Percentiles rank a stretch among this genome's conserved stretches.
phyloP scores from a whole-genome alignment of 176 grass and related monocot species.

The Musa itinerans region DNA sequence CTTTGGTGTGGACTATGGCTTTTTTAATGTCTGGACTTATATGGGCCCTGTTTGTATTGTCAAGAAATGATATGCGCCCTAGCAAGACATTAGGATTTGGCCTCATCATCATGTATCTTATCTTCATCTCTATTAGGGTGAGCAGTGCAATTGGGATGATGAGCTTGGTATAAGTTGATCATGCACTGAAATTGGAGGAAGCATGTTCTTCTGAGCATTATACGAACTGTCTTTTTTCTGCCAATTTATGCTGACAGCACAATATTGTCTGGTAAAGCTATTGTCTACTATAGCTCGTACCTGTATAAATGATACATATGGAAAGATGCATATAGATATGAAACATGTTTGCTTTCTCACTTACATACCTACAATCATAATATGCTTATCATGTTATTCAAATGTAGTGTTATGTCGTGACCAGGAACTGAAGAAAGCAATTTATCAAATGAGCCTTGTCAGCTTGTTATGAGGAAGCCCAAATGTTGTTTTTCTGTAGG shows the following conservation, averaged over 20 bases:
- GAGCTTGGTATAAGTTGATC: neutral
- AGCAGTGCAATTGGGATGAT: neutral
- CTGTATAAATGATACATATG: neutral
- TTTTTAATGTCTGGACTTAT: slow-evolving; percentile 18
- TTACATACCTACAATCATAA: too few species aligned
- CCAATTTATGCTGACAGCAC: neutral
- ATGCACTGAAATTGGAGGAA: neutral
- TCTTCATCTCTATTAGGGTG: slow-evolving; percentile 22
- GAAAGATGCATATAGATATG: neutral
- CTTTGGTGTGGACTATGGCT: slow-evolving; percentile 11
- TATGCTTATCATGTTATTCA: neutral
- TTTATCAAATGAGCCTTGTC: neutral
- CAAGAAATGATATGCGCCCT: slow-evolving; percentile 18
- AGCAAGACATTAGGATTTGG: slow-evolving; percentile 15
- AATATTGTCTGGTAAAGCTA: neutral
- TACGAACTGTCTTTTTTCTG: neutral
- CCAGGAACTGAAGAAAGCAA: neutral
- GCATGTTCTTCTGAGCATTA: neutral
- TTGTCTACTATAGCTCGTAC: neutral
- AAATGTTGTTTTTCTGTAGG: neutral
- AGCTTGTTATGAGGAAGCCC: neutral
- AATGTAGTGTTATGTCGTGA: neutral
- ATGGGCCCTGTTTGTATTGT: slow-evolving; percentile 13
- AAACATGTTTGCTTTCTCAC: neutral
- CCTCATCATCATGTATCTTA: slow-evolving; percentile 15